These are phyloP conservation scores for Paraleonurus japonicus DNA, from an alignment of 257 asterid genomes.

Conservation along the genomic window DNA sequence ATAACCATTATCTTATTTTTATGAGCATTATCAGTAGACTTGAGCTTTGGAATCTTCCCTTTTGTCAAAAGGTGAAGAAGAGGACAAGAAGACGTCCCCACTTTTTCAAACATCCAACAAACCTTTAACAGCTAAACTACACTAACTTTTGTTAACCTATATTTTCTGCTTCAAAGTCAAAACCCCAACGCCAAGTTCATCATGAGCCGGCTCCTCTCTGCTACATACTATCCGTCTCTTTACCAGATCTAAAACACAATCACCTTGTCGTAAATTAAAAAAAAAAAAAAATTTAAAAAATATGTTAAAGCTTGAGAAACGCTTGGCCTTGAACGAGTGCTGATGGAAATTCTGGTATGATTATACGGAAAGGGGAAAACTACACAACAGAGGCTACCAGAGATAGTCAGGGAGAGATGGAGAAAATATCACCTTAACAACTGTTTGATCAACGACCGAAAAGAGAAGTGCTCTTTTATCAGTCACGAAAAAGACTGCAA, in stretches of 20 bases:
- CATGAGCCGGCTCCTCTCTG: conserved; percentile 41
- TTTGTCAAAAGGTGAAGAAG: conserved; percentile 53
- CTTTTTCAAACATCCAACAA: conserved; percentile 44
- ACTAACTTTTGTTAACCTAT: conserved; percentile 17
- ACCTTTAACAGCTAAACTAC: conserved; percentile 34
- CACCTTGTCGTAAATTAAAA: not conserved
- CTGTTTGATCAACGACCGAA: conserved; percentile 31
- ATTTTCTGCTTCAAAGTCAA: conserved; percentile 45
- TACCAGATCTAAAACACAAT: conserved; percentile 41
- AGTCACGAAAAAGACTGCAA: conserved; percentile 30
- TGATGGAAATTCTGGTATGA: not conserved
- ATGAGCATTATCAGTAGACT: conserved; percentile 24
- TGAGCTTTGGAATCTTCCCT: conserved; percentile 52
- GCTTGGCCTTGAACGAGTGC: not conserved
- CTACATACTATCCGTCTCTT: conserved; percentile 19
- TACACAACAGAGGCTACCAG: not conserved
- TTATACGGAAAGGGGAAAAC: not conserved
- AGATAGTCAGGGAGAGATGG: not conserved
- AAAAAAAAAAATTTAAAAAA: not conserved
- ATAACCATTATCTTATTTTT: not conserved
- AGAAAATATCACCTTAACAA: conserved; percentile 1
- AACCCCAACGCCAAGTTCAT: conserved; percentile 44
- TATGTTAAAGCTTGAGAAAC: not conserved
- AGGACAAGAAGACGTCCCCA: conserved; percentile 56
- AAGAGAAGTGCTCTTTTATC: not conserved